Evolutionary conservation across 306 rosid genomes (phyloP).

Genomic region (Rosa rugosa): DNA sequence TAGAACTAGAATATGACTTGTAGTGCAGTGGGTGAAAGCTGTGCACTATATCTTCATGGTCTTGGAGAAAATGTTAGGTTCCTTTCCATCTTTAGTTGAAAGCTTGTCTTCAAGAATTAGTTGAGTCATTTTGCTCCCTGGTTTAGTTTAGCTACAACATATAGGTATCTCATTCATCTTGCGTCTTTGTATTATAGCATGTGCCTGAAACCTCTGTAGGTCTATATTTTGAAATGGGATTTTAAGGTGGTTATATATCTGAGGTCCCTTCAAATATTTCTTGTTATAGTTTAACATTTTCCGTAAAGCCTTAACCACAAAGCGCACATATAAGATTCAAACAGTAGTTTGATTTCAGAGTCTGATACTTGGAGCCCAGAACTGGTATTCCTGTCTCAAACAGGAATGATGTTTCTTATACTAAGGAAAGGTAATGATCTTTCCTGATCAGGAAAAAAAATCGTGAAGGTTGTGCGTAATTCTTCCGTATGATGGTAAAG

Average conservation of each 20-base stretch:
- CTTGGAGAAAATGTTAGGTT: neutral
- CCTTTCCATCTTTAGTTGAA: neutral
- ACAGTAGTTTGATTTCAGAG: neutral
- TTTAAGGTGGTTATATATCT: neutral
- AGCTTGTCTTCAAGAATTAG: neutral
- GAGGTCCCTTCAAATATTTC: neutral
- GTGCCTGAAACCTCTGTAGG: neutral
- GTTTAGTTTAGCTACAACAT: neutral
- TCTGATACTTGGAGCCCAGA: neutral
- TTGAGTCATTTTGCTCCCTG: neutral
- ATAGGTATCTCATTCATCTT: neutral
- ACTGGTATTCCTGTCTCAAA: neutral
- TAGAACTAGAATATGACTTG: neutral
- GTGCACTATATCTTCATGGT: neutral
- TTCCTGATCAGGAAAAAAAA: neutral
- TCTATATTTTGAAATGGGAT: neutral
- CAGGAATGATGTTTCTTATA: neutral
- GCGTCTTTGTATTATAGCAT: neutral
- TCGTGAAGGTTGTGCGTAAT: neutral
- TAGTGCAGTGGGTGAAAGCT: neutral
- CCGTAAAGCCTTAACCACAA: neutral
- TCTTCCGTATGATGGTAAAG: neutral
- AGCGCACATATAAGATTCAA: neutral
- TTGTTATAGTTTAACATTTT: neutral
- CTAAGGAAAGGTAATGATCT: neutral